Conservation (phyloP, 805 yeast species). For the Millerago galiae region DNA sequence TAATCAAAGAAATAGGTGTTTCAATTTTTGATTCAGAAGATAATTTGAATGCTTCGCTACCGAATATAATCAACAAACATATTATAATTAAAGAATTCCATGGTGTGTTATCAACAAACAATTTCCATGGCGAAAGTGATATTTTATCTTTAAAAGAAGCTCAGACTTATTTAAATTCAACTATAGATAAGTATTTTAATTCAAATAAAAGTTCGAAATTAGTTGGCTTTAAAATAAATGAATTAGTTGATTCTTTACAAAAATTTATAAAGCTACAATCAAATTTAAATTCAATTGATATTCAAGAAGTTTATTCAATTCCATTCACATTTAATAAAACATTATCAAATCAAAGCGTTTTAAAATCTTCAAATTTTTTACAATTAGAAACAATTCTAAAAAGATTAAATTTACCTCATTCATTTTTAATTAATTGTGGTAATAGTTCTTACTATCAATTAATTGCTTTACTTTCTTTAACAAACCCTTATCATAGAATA, state of each 20-base stretch:
- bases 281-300: constrained; percentile 5
- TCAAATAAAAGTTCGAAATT: not conserved
- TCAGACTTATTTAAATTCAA: not conserved
- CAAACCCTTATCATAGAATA: constrained; percentile 16
- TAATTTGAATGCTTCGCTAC: not conserved
- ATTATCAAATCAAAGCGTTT: not conserved
- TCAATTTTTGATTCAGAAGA: constrained; percentile 2
- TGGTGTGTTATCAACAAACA: constrained; percentile 18
- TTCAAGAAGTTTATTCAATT: constrained; percentile 11
- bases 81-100: constrained; percentile 15
- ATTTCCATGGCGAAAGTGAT: constrained; percentile 16
- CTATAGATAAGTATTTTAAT: not conserved
- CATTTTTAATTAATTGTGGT: constrained; percentile 13
- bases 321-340: constrained; percentile 8
- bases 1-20: constrained; percentile 8
- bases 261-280: not conserved
- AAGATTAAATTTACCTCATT: constrained; percentile 12
- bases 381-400: constrained; percentile 11
- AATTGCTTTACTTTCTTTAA: constrained; percentile 9
- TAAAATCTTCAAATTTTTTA: constrained; percentile 3
- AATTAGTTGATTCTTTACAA: not conserved
- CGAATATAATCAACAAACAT: constrained; percentile 7
- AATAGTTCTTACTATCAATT: constrained; percentile 15
- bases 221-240: not conserved
- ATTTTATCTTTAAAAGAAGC: constrained; percentile 9